Evolutionary conservation across 495 filamentous ascomycete genomes (phyloP).

Genomic region (Hypoxylon lenormandii): DNA sequence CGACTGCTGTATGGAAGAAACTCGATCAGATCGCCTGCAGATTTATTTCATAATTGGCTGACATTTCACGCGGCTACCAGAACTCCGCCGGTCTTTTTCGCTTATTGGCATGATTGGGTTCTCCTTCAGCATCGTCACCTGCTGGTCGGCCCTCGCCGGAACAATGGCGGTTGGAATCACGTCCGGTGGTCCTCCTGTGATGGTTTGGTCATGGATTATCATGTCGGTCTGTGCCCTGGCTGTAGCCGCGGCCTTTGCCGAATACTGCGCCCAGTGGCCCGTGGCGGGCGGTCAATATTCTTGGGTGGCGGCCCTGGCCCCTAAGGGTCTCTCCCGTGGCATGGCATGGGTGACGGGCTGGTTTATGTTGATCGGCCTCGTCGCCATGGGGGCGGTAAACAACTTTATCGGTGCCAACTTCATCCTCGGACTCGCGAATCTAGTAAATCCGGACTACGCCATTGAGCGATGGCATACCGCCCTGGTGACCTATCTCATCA

Average conservation of each 20-base stretch:
- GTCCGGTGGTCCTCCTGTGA: not conserved
- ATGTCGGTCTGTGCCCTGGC: not conserved
- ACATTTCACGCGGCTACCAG: not conserved
- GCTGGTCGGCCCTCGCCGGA: not conserved
- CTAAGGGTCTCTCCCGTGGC: not conserved
- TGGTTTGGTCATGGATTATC: not conserved
- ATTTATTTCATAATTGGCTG: not conserved
- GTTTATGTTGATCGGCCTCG: not conserved
- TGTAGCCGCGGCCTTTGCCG: not conserved
- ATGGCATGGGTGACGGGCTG: not conserved
- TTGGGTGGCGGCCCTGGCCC: not conserved
- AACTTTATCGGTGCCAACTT: slow-evolving; percentile 1
- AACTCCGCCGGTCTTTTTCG: not conserved
- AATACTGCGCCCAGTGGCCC: not conserved
- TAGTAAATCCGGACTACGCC: not conserved
- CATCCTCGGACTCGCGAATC: slow-evolving; percentile 1
- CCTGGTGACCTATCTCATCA: not conserved
- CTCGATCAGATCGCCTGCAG: too few relatives aligned
- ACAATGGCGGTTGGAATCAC: not conserved
- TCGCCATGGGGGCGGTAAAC: not conserved
- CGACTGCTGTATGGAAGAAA: too few relatives aligned
- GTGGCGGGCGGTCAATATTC: slow-evolving; percentile 1
- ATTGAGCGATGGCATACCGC: not conserved
- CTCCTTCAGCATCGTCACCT: slow-evolving; percentile 2
- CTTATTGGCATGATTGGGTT: not conserved